Base-by-base conservation (phyloP, 2,329 filamentous ascomycete genomes). In the Gaeumannomyces tritici region DNA sequence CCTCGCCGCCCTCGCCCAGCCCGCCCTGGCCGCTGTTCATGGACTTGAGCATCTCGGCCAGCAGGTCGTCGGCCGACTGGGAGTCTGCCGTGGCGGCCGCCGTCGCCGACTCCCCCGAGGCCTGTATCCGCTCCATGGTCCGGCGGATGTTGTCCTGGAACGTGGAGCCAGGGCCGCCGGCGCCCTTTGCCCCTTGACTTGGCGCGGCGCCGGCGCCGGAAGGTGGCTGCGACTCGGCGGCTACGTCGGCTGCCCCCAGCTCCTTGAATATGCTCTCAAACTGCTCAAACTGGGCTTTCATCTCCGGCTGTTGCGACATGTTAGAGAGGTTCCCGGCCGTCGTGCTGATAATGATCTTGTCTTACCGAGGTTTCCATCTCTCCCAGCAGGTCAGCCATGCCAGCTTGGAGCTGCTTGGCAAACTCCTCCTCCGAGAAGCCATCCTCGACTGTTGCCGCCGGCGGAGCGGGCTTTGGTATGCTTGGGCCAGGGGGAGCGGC, bases 51-150 rank as follows among this genome's bases (percentile, higher is more conserved):
- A 99, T 87, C 73, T 97, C 90, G n/a, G 90, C 87, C 56, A 99
- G 80, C 70, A 98, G 86, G 72, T 97, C 93, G 66, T 96, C 86
- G 1, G 86, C 87, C 1, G 86, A 87, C 26, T 55, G 47, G 7
- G 54, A 57, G n/a, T 61, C 51, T 18, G 60, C 60, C 2, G 88
- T 82, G 0, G 88, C 85, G 0, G 91, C 91, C 0, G 90, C 89
- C 0, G 90, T 92, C 4, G 93, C 93, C 67, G 92, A 88, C 55
- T 93, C 88, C 2, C 90, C 92, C 0, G 92, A 96, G 42, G 85
- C 85, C 70, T 96, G 90, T 91, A 99, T 96, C 59, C 95, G 89
- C 75, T 96, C 91, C 89, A 99, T 97, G 0, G 95, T 98, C 69
- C 87, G 87, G 64, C 89, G 87, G 69, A 99, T 98, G 0, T 91